Percentiles rank a stretch among this genome's conserved stretches.
Evolutionary conservation across 2,329 filamentous ascomycete species (phyloP).

Genomic region (Salinomyces thailandicus): DNA sequence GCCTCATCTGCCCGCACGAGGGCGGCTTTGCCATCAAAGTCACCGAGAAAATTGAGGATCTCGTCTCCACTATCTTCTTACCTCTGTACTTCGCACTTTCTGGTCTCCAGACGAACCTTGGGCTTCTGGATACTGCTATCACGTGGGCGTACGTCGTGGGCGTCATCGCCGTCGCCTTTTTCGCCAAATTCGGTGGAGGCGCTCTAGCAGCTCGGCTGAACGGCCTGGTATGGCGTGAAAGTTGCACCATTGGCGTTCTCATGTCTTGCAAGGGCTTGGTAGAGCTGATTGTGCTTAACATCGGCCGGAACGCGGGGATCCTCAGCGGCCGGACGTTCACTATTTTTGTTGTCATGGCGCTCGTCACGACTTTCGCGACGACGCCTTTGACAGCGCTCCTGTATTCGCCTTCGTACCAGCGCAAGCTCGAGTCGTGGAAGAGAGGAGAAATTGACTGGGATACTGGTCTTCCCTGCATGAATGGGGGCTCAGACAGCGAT

Average conservation of each 20-base stretch:
- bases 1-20: constrained; percentile 81
- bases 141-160: constrained; percentile 86
- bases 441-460: constrained; percentile 88
- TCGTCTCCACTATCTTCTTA: constrained; percentile 71
- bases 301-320: constrained; percentile 74
- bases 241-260: constrained; percentile 71
- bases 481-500: constrained; percentile 22
- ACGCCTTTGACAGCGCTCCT: constrained; percentile 63
- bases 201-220: constrained; percentile 64
- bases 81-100: constrained; percentile 92
- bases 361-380: constrained; percentile 74
- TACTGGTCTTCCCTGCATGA: constrained; percentile 41
- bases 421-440: constrained; percentile 63
- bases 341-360: constrained; percentile 89
- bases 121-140: constrained; percentile 67
- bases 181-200: constrained; percentile 75
- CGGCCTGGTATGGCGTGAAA: constrained; percentile 82
- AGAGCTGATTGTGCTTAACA: constrained; percentile 84
- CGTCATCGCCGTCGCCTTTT: constrained; percentile 70
- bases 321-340: constrained; percentile 75
- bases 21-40: constrained; percentile 83
- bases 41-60: constrained; percentile 88
- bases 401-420: constrained; percentile 69
- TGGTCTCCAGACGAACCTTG: constrained; percentile 77
- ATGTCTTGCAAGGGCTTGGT: constrained; percentile 98